These are phyloP conservation scores for Vanderwaltozyma polyspora DNA, from an alignment of 805 yeast species.

Conservation along the genomic window DNA sequence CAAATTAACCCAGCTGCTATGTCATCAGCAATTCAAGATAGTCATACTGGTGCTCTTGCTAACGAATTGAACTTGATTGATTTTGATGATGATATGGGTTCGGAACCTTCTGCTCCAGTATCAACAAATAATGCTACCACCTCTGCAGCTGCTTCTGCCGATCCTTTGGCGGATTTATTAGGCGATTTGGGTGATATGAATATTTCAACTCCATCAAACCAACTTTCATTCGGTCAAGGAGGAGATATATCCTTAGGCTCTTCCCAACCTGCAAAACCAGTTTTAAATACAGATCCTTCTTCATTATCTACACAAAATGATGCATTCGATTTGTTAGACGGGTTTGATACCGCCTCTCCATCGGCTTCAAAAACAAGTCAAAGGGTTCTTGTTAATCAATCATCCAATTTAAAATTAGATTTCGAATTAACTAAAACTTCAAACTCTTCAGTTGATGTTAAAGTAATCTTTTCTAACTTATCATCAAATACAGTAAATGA, in stretches of 20 bases:
- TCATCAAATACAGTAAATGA: constrained; percentile 35
- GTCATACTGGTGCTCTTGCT: constrained; percentile 26
- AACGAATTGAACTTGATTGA: constrained; percentile 55
- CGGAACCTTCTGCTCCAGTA: constrained; percentile 15
- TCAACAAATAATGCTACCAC: constrained; percentile 9
- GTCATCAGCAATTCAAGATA: constrained; percentile 14
- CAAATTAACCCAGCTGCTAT: constrained; percentile 33
- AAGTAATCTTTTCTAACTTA: constrained; percentile 42
- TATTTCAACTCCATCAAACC: neutral
- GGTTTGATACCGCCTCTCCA: neutral
- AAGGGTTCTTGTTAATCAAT: constrained; percentile 31
- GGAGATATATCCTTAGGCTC: constrained; percentile 30
- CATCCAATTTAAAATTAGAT: constrained; percentile 39
- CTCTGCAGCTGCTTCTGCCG: constrained; percentile 1
- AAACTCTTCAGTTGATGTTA: constrained; percentile 32
- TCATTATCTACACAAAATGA: neutral
- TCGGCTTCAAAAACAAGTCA: neutral
- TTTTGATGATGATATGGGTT: constrained; percentile 37
- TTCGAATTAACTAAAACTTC: constrained; percentile 31
- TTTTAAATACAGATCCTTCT: neutral
- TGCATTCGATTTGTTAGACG: constrained; percentile 6
- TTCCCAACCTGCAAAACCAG: constrained; percentile 15
- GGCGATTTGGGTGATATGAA: constrained; percentile 8
- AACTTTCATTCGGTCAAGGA: constrained; percentile 2
- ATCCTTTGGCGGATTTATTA: constrained; percentile 4